Conservation (phyloP, 2,329 filamentous ascomycete species). For the Colletotrichum paranaense region DNA sequence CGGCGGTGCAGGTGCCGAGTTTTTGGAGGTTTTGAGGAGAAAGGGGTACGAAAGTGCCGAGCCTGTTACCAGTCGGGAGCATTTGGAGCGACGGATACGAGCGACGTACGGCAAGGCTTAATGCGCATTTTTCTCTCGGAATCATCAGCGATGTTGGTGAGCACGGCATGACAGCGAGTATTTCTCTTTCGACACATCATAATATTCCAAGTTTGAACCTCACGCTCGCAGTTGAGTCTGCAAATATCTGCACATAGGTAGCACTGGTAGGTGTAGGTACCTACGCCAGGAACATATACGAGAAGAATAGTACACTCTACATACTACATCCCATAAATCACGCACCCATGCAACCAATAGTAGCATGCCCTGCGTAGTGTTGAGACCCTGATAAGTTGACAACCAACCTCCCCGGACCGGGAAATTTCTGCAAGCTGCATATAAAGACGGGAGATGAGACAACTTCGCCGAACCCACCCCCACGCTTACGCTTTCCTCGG, state of each 20-base stretch:
- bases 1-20: background rate
- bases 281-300: background rate
- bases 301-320: background rate
- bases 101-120: constrained; percentile 25
- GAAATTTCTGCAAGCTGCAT: background rate
- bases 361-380: background rate
- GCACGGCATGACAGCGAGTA: background rate
- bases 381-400: background rate
- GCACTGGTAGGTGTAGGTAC: background rate
- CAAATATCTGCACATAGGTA: background rate
- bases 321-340: background rate
- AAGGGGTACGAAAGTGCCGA: constrained; percentile 31
- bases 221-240: background rate
- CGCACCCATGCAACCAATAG: background rate
- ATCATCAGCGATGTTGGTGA: no score
- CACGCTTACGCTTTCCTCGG: background rate
- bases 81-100: constrained; percentile 30
- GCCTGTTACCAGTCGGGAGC: constrained; percentile 32
- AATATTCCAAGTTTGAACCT: background rate
- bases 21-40: constrained; percentile 26
- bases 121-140: background rate
- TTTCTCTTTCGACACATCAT: background rate
- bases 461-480: background rate
- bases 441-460: background rate
- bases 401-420: background rate